Percentiles rank a stretch among this genome's conserved stretches.
Evolutionary conservation across 148 eudicot species (phyloP).

Genomic region (Limonium bicolor): DNA sequence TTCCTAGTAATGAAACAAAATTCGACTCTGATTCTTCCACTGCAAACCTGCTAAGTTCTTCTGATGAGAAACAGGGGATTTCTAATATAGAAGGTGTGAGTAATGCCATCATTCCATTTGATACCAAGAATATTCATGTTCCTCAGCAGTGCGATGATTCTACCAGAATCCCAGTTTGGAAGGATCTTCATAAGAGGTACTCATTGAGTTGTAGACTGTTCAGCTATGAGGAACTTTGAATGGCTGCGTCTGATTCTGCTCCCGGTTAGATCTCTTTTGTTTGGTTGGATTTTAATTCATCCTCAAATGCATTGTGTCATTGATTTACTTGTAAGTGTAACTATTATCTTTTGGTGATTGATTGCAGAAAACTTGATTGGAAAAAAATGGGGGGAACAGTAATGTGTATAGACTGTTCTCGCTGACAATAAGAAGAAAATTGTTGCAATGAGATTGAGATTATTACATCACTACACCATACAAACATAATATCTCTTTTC

Average conservation of each 20-base stretch:
- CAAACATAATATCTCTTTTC: conserved; percentile 60
- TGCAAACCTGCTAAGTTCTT: no score
- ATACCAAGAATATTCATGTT: conserved; percentile 7
- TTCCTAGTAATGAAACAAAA: no score
- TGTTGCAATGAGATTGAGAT: conserved; percentile 70
- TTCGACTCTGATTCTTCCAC: no score
- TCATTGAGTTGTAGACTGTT: conserved; percentile 57
- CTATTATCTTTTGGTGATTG: conserved; percentile 3
- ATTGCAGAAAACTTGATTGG: conserved; percentile 73
- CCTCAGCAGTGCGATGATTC: conserved; percentile 13
- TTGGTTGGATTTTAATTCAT: neutral
- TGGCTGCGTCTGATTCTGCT: conserved; percentile 51
- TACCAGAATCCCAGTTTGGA: conserved; percentile 30
- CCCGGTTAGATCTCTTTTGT: conserved; percentile 31
- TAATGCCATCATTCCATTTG: conserved; percentile 40
- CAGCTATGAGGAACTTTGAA: conserved; percentile 48
- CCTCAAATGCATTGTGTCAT: no score
- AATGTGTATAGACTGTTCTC: conserved; percentile 65
- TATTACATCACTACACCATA: conserved; percentile 60
- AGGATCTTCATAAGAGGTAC: conserved; percentile 59
- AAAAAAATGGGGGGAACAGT: conserved; percentile 89
- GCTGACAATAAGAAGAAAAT: conserved; percentile 63
- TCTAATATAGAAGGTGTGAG: conserved; percentile 30
- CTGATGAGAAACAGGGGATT: conserved; percentile 12
- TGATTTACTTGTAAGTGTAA: no score